phyloP scores from a whole-genome alignment of 805 yeast genomes.

The Ogataea trehaloabstinens region DNA sequence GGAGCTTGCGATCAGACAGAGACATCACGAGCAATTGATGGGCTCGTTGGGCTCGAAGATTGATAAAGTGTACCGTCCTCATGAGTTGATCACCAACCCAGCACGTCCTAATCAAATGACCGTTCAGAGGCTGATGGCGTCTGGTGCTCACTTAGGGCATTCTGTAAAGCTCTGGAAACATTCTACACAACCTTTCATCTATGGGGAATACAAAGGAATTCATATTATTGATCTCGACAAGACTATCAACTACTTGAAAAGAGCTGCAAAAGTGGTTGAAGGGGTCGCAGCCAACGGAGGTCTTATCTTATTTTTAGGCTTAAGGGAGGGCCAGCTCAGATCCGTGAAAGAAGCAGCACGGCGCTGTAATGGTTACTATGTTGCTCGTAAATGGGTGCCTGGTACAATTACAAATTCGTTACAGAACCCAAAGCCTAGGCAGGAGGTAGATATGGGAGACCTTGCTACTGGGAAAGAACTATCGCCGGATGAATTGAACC shows the following conservation, averaged over 20 bases:
- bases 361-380: slow-evolving; percentile 76
- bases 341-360: slow-evolving; percentile 77
- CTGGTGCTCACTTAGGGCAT: slow-evolving; percentile 95
- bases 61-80: slow-evolving; percentile 66
- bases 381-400: slow-evolving; percentile 86
- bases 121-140: slow-evolving; percentile 72
- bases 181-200: slow-evolving; percentile 79
- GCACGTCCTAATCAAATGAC: slow-evolving; percentile 55
- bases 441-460: slow-evolving; percentile 76
- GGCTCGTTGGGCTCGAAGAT: slow-evolving; percentile 65
- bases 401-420: slow-evolving; percentile 89
- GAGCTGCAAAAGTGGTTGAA: slow-evolving; percentile 82
- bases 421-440: slow-evolving; percentile 55
- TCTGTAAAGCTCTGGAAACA: slow-evolving; percentile 77
- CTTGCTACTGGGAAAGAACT: slow-evolving; percentile 59
- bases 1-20: slow-evolving; percentile 74
- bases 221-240: slow-evolving; percentile 88
- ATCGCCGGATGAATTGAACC: slow-evolving; percentile 44
- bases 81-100: slow-evolving; percentile 62
- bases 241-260: slow-evolving; percentile 69
- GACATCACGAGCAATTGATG: slow-evolving; percentile 53
- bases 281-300: slow-evolving; percentile 87
- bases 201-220: slow-evolving; percentile 87
- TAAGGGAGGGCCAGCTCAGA: slow-evolving; percentile 72
- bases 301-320: slow-evolving; percentile 73